A percentile compares a stretch with the other conserved stretches of the same genome.
phyloP scores from a whole-genome alignment of 202 grass and related monocot genomes.

The Zoysia matrella region DNA sequence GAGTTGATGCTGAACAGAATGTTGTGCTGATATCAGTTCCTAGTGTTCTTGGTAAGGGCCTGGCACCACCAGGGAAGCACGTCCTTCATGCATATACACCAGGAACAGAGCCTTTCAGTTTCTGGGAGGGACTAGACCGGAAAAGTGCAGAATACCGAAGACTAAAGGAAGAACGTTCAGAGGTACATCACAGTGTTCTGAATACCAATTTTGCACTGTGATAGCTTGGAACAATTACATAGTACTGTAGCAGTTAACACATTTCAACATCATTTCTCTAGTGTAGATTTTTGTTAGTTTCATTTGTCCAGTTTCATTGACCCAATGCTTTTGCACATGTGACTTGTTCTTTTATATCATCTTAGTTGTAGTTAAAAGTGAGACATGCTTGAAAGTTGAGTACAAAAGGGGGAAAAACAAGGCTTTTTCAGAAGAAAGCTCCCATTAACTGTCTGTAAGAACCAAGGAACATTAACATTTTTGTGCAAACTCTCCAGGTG shows the following conservation, averaged over 20 bases:
- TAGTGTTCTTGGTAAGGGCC: conserved; percentile 68
- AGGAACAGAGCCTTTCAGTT: conserved; percentile 82
- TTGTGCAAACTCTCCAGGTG: conserved; percentile 60
- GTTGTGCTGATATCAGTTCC: conserved; percentile 93
- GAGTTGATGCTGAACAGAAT: conserved; percentile 89
- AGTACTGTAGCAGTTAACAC: not conserved
- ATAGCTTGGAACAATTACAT: conserved; percentile 1
- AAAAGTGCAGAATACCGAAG: conserved; percentile 72
- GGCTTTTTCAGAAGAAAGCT: conserved; percentile 4
- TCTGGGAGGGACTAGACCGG: conserved; percentile 86
- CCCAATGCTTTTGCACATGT: not conserved
- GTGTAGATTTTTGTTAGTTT: conserved; percentile 21
- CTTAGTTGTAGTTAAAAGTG: not conserved
- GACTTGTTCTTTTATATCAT: not conserved
- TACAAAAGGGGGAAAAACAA: conserved; percentile 26
- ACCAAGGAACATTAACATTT: conserved; percentile 13
- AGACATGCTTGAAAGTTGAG: conserved; percentile 30
- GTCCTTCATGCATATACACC: conserved; percentile 94
- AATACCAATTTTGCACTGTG: conserved; percentile 2
- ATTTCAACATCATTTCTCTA: conserved; percentile 13
- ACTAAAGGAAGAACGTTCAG: conserved; percentile 89
- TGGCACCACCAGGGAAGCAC: conserved; percentile 89
- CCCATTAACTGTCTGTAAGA: conserved; percentile 18
- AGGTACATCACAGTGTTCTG: conserved; percentile 54
- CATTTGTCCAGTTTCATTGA: not conserved